Evolutionary conservation across 345 rosid species (phyloP), one percentile per base, ranked within the genome.

Genomic region (Erodium maritimum): DNA sequence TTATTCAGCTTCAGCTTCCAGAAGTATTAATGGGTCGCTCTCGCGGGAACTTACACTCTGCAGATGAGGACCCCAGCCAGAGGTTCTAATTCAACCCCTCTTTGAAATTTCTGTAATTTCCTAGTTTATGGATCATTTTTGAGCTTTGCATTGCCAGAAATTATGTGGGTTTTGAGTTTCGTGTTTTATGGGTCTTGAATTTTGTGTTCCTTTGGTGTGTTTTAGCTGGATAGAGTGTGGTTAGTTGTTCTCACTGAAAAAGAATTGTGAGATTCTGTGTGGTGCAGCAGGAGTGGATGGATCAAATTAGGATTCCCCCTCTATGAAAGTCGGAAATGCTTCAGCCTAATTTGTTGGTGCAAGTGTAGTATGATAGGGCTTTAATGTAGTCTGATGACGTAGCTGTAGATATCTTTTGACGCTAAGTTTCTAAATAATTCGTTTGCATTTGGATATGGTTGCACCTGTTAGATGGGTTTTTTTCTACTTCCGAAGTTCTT

Each of bases 11-110:
- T 64, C 56, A 60, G 25, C 22, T 54, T 58, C 52, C 37, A 29
- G 37, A 29, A 29, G 37, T n/a, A 29, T 29, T 67, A 60, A 89
- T 93, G 97, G 97, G 95, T 65, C 99, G 99, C 55, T 89, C 95
- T 70, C 95, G 97, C 9, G 98, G 93, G 23, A 91, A 91, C 72
- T 85, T 89, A 66, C 85, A 80, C 70, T 76, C 91, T 60, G 65
- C 72, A 64, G 91, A 83, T 65, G 99, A 93, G 58, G 99, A 93
- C 77, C 94, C 96, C 50, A 87, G 87, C 54, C 95, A 85, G 73
- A 87, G 97, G 99, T 91, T 54, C 55, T 63, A 18, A 58, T 56
- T 50, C 14, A 16, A 1, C 4, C 37, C 37, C 37, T 67, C 42
- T 54, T 57, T 59, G 17, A 21, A 17, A 16, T 20, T 55, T 59